Base-by-base conservation (phyloP, 2,329 filamentous ascomycete genomes). In the Hymenoscyphus linearis region DNA sequence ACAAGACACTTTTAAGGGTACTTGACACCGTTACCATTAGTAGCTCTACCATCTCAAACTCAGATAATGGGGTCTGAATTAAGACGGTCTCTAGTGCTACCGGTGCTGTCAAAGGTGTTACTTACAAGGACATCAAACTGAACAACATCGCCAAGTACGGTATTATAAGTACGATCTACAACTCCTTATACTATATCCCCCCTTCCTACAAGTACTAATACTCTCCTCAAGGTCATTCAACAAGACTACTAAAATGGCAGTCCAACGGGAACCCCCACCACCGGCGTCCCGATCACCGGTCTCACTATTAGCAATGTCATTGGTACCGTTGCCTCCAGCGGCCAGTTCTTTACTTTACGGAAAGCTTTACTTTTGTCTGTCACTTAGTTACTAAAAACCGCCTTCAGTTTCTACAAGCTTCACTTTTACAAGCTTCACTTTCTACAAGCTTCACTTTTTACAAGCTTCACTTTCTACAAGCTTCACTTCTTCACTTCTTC, bases 1-100 rank as follows among this genome's bases (percentile, higher is more conserved):
- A n/a, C n/a, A n/a, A n/a, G n/a, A n/a, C n/a, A n/a, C n/a, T n/a
- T n/a, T n/a, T n/a, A n/a, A n/a, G n/a, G n/a, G n/a, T n/a, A n/a
- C n/a, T 62, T 22, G n/a, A 34, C 14, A 55, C 16, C 13, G 44
- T 62, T 5, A 55, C 55, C 7, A 62, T 62, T 52, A 44, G 34
- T 13, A 44, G 37, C 27, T 55, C 34, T 40, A 56, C 22, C 10
- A 40, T 62, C 52, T 55, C 50, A 18, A 35, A 65, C 57, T 66
- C 65, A 22, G 57, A 57, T n/a, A 64, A 65, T 73, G 44, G 75
- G 74, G 61, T 84, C 57, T 81, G 83, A 61, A 79, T 85, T 73
- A 86, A 86, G 76, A 82, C 81, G 16, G 76, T 80, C 34, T 77
- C 72, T 55, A 78, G 74, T 59, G 77, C 77, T 2, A 83, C 79